Evolutionary conservation across 2,329 filamentous ascomycete species (phyloP).

Genomic region (Catunica adiposa): DNA sequence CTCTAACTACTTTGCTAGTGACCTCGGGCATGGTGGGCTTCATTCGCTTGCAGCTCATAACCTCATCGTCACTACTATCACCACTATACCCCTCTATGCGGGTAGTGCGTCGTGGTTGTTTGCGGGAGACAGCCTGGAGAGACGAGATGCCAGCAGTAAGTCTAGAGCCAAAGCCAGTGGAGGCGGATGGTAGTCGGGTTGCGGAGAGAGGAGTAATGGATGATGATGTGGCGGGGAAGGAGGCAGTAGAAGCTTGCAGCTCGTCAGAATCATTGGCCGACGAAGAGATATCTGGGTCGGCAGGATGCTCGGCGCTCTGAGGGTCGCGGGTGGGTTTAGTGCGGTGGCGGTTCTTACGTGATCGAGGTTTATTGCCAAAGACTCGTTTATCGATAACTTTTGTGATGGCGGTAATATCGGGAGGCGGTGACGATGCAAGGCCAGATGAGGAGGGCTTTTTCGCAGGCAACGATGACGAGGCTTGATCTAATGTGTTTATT

Average conservation of each 20-base stretch:
- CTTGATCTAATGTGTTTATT: conserved; percentile 1
- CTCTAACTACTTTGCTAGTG: too few species aligned
- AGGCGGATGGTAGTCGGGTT: too few species aligned
- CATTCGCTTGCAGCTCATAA: not conserved
- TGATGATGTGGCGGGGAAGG: not conserved
- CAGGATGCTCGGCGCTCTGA: not conserved
- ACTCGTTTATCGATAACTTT: not conserved
- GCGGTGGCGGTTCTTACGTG: conserved; percentile 1
- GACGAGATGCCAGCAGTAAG: not conserved
- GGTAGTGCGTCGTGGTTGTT: not conserved
- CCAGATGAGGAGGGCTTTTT: not conserved
- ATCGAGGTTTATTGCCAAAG: not conserved
- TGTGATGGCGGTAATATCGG: not conserved
- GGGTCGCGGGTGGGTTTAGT: not conserved
- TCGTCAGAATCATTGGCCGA: conserved; percentile 6
- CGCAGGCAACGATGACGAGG: not conserved
- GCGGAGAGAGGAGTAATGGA: too few species aligned
- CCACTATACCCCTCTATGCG: not conserved
- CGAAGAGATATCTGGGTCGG: not conserved
- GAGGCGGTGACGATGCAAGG: not conserved
- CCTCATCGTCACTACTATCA: conserved; percentile 9
- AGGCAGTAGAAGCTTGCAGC: conserved; percentile 3
- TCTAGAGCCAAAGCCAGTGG: not conserved
- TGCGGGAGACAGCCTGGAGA: not conserved
- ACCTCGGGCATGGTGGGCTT: not conserved